Conservation (phyloP, 805 yeast species). For the Candida berthetii region DNA sequence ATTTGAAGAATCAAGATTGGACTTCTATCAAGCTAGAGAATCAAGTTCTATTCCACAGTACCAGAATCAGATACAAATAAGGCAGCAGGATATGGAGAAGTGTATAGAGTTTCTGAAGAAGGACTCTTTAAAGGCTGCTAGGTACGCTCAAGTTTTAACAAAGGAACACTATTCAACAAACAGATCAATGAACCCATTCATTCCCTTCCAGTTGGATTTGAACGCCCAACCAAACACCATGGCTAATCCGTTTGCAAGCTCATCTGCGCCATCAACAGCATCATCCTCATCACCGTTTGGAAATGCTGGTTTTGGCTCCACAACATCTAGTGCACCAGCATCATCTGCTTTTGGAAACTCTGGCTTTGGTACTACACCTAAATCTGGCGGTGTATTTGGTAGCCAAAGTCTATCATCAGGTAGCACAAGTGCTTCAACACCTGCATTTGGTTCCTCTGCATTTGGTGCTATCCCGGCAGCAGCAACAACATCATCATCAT, state of each 20-base stretch:
- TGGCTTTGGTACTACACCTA: constrained; percentile 17
- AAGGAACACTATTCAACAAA: constrained; percentile 22
- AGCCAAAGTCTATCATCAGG: not conserved
- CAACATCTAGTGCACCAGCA: constrained; percentile 2
- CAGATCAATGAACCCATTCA: constrained; percentile 23
- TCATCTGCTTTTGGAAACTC: constrained; percentile 12
- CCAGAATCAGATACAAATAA: constrained; percentile 31
- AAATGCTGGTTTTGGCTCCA: not conserved
- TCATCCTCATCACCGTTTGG: constrained; percentile 19
- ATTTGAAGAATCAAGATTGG: constrained; percentile 44
- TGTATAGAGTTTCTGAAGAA: constrained; percentile 31
- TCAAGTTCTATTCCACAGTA: constrained; percentile 30
- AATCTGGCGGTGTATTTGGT: constrained; percentile 5
- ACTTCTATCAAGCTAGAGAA: constrained; percentile 35
- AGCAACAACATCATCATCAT: constrained; percentile 11
- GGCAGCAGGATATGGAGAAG: constrained; percentile 40
- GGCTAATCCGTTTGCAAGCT: constrained; percentile 1
- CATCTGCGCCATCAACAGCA: not conserved
- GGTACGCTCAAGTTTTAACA: constrained; percentile 46
- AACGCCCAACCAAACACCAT: constrained; percentile 13
- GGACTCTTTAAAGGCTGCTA: constrained; percentile 45
- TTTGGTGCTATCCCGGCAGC: constrained; percentile 10
- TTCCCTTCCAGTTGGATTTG: constrained; percentile 27
- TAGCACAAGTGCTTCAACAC: not conserved
- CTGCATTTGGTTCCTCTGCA: constrained; percentile 11